phyloP scores from a whole-genome alignment of 2,329 filamentous ascomycete genomes.

The Cordyceps farinosa region DNA sequence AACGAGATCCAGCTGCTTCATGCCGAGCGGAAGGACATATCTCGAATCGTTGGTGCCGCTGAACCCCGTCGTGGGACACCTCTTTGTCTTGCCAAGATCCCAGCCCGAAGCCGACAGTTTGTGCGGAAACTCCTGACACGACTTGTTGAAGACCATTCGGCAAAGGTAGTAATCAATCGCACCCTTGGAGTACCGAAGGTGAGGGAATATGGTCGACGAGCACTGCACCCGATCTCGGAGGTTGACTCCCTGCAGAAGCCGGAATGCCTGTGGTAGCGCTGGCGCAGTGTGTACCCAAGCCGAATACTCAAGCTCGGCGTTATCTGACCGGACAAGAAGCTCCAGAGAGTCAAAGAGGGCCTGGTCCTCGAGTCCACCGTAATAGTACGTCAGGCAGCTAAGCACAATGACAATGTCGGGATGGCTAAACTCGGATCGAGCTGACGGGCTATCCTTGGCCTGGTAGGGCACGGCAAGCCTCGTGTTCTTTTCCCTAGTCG shows the following conservation, averaged over 20 bases:
- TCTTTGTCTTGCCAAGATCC: conserved; percentile 54
- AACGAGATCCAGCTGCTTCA: conserved; percentile 30
- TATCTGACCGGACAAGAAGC: conserved; percentile 34
- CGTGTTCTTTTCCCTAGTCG: conserved; percentile 36
- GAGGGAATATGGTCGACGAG: conserved; percentile 46
- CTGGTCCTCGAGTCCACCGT: conserved; percentile 48
- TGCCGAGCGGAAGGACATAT: conserved; percentile 51
- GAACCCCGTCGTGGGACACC: conserved; percentile 59
- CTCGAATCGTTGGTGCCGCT: conserved; percentile 65
- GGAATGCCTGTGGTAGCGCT: conserved; percentile 35
- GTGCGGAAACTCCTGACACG: conserved; percentile 58
- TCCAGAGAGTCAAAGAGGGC: conserved; percentile 47
- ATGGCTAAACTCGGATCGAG: conserved; percentile 59
- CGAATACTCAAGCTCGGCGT: conserved; percentile 49
- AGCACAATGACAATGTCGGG: conserved; percentile 56
- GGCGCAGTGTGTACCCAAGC: conserved; percentile 41
- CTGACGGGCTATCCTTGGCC: conserved; percentile 55
- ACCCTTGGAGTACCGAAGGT: conserved; percentile 48
- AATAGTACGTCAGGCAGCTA: conserved; percentile 55
- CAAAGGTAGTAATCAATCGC: conserved; percentile 62
- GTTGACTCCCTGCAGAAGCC: conserved; percentile 51
- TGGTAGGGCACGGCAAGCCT: conserved; percentile 56
- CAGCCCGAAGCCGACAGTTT: conserved; percentile 66
- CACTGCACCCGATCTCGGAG: conserved; percentile 52
- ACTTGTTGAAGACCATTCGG: conserved; percentile 55